Evolutionary conservation across 768 basidiomycete species (phyloP).

Genomic region (Scleroderma citrinum): DNA sequence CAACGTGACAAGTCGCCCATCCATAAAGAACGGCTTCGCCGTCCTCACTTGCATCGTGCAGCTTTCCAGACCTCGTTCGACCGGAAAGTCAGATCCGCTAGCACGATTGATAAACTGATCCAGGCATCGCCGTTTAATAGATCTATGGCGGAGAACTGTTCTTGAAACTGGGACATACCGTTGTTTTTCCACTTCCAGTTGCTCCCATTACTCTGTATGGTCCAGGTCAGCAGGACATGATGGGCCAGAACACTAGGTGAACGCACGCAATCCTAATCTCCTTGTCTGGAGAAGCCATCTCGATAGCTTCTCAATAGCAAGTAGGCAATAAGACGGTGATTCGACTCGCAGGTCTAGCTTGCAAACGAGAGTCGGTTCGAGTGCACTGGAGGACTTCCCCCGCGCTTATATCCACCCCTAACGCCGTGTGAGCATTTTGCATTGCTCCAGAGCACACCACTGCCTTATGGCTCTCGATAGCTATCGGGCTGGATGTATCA

Average conservation of each 20-base stretch:
- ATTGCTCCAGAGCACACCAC: not conserved
- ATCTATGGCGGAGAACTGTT: not conserved
- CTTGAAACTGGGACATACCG: constrained; percentile 13
- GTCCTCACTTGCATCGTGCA: constrained; percentile 44
- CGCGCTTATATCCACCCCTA: constrained; percentile 3
- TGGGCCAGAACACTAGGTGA: not conserved
- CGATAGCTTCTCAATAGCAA: not conserved
- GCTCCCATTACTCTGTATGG: constrained; percentile 29
- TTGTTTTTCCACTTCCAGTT: constrained; percentile 34
- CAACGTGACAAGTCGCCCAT: constrained; percentile 40
- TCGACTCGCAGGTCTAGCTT: not conserved
- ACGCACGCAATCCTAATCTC: constrained; percentile 31
- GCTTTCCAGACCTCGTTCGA: constrained; percentile 43
- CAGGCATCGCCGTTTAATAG: constrained; percentile 2
- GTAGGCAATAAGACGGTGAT: not conserved
- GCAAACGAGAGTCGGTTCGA: not conserved
- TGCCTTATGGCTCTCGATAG: not conserved
- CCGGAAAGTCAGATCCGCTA: constrained; percentile 42
- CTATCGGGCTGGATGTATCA: no score
- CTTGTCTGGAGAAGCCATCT: constrained; percentile 23
- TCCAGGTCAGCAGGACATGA: not conserved
- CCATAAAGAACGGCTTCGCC: constrained; percentile 39
- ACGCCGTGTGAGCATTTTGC: not conserved
- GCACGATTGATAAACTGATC: constrained; percentile 48
- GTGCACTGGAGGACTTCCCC: not conserved